These are phyloP conservation scores for Penicillium verrucosum DNA, from an alignment of 2,329 filamentous ascomycete species.

Conservation along the genomic window DNA sequence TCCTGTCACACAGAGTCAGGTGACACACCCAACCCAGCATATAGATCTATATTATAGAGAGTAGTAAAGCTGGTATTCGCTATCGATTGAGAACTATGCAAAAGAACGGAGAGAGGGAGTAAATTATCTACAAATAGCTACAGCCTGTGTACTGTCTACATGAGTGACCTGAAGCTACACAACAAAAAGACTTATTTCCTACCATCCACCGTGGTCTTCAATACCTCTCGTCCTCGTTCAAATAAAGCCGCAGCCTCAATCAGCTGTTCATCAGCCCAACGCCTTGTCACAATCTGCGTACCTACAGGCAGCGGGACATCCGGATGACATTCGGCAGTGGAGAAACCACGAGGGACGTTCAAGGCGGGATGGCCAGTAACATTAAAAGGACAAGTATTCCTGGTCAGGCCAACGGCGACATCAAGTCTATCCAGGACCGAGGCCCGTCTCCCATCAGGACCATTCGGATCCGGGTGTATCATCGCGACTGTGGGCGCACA, in stretches of 20 bases:
- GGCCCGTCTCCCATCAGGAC: background rate
- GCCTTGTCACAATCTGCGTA: constrained; percentile 53
- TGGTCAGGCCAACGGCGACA: constrained; percentile 45
- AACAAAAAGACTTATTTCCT: background rate
- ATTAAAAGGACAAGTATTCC: constrained; percentile 51
- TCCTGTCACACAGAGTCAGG: no score
- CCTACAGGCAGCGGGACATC: constrained; percentile 49
- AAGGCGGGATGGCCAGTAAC: constrained; percentile 51
- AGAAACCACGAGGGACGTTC: constrained; percentile 44
- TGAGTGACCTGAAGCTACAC: no score
- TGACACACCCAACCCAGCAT: no score
- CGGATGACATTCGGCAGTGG: background rate
- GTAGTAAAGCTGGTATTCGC: no score
- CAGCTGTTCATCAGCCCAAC: constrained; percentile 29
- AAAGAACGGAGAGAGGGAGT: no score
- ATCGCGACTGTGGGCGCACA: constrained; percentile 47
- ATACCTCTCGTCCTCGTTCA: constrained; percentile 13
- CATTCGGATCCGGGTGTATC: constrained; percentile 37
- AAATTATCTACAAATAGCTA: no score
- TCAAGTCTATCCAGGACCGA: constrained; percentile 42
- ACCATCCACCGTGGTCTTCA: background rate
- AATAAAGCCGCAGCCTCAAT: constrained; percentile 30
- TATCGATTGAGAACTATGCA: no score
- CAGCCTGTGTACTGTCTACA: no score
- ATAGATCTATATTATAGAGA: no score